Base-by-base conservation (phyloP, 768 basidiomycete species). In the Ramaria sp. region DNA sequence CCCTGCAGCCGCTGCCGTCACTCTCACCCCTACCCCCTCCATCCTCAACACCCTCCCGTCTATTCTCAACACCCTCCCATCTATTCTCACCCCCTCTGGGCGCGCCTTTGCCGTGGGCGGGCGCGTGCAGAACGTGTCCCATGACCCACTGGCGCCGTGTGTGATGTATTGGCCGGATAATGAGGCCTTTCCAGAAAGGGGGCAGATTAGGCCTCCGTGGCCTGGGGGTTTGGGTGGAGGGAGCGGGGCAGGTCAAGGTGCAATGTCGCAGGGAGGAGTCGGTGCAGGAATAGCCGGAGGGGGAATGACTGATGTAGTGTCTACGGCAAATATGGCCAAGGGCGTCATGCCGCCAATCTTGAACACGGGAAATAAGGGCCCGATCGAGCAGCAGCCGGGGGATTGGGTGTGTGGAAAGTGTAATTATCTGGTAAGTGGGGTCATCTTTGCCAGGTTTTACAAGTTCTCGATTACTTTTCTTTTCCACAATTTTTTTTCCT, bases 121-220 rank as follows among this genome's bases (percentile, higher is more conserved):
- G 9, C 79, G 79, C 59, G 86, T 91, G 6, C 85, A 83, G 61
- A 89, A 92, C 61, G 67, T 91, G 57, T 89, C 86, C 25, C 70
- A 61, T 37, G 86, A 91, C 64, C 85, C 87, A 18, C 65, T 81
- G 48, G 61, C 71, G 27, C 85, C 88, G 3, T 88, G 88, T 61
- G 74, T 89, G 70, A 83, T 91, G 81, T 91, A 84, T 61, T 92
- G 89, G 89, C 88, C 89, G 4, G 88, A 90, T 66, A 92, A 92
- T 61, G 89, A 92, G 63, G 77, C 85, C 3, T 72, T 88, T 57
- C 89, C 89, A 0, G 83, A 86, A 60, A 82, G 79, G 64, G 80
- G 85, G 12, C 89, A 91, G 69, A 85, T 84, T 56, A 73, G 60
- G 15, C 62, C 62, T 7, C 48, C 50, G n/a, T n/a, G 32, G 32